Conservation (phyloP, 345 rosid genomes). For the Passiflora organensis region DNA sequence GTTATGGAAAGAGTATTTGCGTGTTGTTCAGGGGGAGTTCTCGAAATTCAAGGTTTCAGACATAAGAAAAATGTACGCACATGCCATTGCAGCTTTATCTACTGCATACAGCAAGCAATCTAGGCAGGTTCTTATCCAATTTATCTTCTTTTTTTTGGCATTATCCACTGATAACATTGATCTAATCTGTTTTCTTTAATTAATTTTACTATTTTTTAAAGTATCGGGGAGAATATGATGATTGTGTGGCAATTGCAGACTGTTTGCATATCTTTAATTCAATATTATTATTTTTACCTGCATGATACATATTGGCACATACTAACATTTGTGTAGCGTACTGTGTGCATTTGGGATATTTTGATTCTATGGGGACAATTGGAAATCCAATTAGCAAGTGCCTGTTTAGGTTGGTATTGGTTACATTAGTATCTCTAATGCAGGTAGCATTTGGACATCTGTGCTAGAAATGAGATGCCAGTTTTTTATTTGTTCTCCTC, state of each 20-base stretch:
- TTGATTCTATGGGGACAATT: neutral
- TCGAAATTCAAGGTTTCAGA: conserved; percentile 92
- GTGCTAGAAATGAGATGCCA: neutral
- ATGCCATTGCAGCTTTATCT: conserved; percentile 83
- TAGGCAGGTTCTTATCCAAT: conserved; percentile 86
- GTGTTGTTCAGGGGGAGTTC: conserved; percentile 73
- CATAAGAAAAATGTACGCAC: conserved; percentile 79
- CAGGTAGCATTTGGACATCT: neutral
- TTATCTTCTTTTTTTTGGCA: conserved; percentile 15
- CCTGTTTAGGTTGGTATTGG: too few species aligned
- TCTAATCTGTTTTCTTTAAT: conserved; percentile 8
- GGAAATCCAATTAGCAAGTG: too few species aligned
- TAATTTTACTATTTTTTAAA: too few species aligned
- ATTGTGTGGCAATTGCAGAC: neutral
- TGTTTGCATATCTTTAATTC: neutral
- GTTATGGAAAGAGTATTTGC: conserved; percentile 85
- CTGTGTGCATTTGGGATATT: neutral
- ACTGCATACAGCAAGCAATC: conserved; percentile 72
- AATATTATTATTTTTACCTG: neutral
- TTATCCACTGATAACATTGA: neutral
- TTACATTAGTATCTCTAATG: too few species aligned
- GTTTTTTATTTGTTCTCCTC: neutral
- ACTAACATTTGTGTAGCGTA: neutral
- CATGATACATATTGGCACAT: neutral
- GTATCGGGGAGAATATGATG: neutral